Conservation (phyloP, 192 early-diverging fungal species). For the Coemansia furcata region DNA sequence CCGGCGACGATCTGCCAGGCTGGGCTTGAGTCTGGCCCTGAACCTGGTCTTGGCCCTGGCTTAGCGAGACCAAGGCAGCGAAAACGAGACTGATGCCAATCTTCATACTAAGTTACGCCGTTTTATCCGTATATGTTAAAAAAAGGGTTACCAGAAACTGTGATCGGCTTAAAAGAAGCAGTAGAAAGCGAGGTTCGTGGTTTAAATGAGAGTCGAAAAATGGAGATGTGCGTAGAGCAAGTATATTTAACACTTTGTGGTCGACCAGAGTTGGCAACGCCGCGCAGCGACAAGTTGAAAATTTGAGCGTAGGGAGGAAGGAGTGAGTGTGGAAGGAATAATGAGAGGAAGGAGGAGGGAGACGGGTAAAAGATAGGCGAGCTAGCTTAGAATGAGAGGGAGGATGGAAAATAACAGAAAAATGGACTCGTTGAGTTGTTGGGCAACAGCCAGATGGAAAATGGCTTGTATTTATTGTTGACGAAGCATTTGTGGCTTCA, state of each 20-base stretch:
- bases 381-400: not conserved
- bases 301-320: not conserved
- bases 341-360: not conserved
- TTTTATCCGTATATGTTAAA: not conserved
- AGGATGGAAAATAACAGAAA: conserved; percentile 1
- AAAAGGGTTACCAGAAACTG: not conserved
- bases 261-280: not conserved
- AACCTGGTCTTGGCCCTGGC: conserved; percentile 18
- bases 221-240: not conserved
- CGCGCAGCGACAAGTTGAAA: not conserved
- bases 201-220: not conserved
- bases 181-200: not conserved
- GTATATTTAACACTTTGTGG: not conserved
- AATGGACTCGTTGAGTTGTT: not conserved
- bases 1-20: not conserved
- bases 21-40: not conserved
- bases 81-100: conserved; percentile 28
- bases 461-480: not conserved
- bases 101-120: conserved; percentile 24
- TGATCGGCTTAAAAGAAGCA: not conserved
- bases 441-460: not conserved
- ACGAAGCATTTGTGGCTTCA: not conserved
- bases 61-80: conserved; percentile 27
- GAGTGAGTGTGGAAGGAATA: conserved; percentile 1
- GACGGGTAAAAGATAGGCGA: not conserved